Evolutionary conservation across 2,329 filamentous ascomycete genomes (phyloP), one percentile per base, ranked within the genome.

Genomic region (Trichoderma hamatum): DNA sequence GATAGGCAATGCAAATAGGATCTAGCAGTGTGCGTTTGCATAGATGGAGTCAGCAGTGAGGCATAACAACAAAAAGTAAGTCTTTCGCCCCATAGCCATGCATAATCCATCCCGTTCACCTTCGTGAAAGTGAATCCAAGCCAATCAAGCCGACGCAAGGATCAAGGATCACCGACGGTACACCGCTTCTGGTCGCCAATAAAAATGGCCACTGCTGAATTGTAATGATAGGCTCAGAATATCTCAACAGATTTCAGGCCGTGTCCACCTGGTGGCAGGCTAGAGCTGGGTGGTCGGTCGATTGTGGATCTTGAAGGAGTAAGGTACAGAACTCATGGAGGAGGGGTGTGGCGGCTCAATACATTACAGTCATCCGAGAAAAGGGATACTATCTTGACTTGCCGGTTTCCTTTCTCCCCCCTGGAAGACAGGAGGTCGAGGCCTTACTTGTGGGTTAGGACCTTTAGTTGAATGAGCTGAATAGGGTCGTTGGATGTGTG

Each of bases 111-210:
- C 16, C 19, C 56, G 21, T 39, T 30, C 21, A n/a, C 16, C 16
- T 11, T 10, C 28, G n/a, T 32, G 26, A 16, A 32, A 32, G 10
- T 43, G 16, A 9, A 24, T 21, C 13, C 28, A n/a, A 24, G 30
- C 59, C 3, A 26, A 34, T 24, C 21, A 43, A 30, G n/a, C 13
- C 10, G 3, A n/a, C 3, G 34, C 61, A 43, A 43, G 61, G 49
- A 64, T 64, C 61, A 64, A 64, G 49, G 61, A 28, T 64, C 49
- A 64, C 24, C 52, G 52, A 39, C 6, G 39, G 19, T 36, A 21
- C 61, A 55, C 34, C 49, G 49, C 49, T 43, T n/a, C 36, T 19
- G n/a, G 16, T n/a, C 36, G 28, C 13, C 10, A 16, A 24, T 28
- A 43, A 43, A 43, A 10, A 43, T 10, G 19, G 49, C 24, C 32